Evolutionary conservation across 441 rosid species (phyloP).

Genomic region (Francoa sonchifolia): DNA sequence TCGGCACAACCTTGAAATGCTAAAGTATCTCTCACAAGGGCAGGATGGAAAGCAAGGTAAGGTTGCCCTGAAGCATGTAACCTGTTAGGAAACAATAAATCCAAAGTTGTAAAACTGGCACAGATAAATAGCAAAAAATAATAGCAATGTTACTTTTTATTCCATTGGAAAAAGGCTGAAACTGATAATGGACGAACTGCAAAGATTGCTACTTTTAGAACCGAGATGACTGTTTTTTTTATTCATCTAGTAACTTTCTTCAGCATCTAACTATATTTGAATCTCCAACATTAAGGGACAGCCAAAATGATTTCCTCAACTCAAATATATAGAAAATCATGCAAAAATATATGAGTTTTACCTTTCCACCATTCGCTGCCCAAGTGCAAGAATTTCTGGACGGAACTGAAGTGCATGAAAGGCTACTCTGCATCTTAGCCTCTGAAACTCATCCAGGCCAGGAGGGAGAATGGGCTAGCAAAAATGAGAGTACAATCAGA

Average conservation of each 20-base stretch:
- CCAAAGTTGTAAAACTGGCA: not conserved
- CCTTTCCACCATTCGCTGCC: constrained; percentile 11
- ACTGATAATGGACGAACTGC: no score
- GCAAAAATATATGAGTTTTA: not conserved
- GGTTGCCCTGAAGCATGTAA: constrained; percentile 12
- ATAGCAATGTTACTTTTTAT: no score
- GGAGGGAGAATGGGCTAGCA: constrained; percentile 11
- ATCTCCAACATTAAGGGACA: no score
- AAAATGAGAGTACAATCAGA: no score
- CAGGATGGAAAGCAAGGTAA: constrained; percentile 12
- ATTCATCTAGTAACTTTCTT: no score
- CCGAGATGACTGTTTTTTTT: no score
- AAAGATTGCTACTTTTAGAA: no score
- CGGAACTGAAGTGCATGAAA: constrained; percentile 15
- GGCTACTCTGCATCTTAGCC: constrained; percentile 14
- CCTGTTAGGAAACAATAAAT: not conserved
- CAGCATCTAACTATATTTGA: no score
- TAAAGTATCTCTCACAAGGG: constrained; percentile 10
- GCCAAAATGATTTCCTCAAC: no score
- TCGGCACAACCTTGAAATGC: constrained; percentile 20
- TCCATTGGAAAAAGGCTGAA: no score
- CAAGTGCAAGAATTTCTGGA: constrained; percentile 9
- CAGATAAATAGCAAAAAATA: no score
- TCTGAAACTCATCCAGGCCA: constrained; percentile 12
- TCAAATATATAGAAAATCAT: no score